Percentiles rank a stretch among this genome's conserved stretches.
Evolutionary conservation across 2,329 filamentous ascomycete species (phyloP).

Genomic region (Sarocladiaceae sp.): DNA sequence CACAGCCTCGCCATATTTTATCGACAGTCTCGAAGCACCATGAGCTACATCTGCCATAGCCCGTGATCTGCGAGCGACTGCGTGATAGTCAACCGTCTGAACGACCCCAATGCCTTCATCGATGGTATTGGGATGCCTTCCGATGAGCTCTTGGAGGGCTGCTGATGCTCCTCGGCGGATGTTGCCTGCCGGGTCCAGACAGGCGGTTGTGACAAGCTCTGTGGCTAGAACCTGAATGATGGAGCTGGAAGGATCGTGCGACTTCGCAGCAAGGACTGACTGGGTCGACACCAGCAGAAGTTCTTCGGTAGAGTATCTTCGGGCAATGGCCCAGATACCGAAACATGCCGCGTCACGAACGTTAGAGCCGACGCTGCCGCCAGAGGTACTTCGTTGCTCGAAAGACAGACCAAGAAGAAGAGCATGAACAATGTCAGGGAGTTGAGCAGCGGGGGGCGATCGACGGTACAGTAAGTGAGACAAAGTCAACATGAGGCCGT

Average conservation of each 20-base stretch:
- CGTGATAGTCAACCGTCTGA: slow-evolving; percentile 87
- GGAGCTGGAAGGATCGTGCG: slow-evolving; percentile 30
- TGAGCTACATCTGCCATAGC: slow-evolving; percentile 74
- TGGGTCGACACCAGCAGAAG: slow-evolving; percentile 55
- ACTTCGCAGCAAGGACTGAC: slow-evolving; percentile 34
- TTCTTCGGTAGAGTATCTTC: slow-evolving; percentile 78
- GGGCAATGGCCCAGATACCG: slow-evolving; percentile 86
- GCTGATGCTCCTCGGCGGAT: slow-evolving; percentile 89
- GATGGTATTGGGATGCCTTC: slow-evolving; percentile 82
- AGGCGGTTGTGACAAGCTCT: slow-evolving; percentile 74
- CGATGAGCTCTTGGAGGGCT: slow-evolving; percentile 87
- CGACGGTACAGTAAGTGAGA: slow-evolving; percentile 81
- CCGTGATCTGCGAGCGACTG: slow-evolving; percentile 78
- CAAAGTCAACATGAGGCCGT: slow-evolving; percentile 82
- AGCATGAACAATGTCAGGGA: slow-evolving; percentile 69
- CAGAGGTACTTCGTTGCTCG: slow-evolving; percentile 79
- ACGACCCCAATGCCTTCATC: slow-evolving; percentile 77
- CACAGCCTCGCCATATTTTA: slow-evolving; percentile 64
- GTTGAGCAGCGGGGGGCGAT: slow-evolving; percentile 64
- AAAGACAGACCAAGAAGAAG: slow-evolving; percentile 77
- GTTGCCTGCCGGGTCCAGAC: slow-evolving; percentile 84
- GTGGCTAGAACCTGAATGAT: slow-evolving; percentile 74
- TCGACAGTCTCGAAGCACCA: slow-evolving; percentile 58
- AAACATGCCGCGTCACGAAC: slow-evolving; percentile 95
- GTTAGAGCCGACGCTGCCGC: slow-evolving; percentile 79